Conservation (phyloP, 306 rosid species). For the Castanopsis chinensis region DNA sequence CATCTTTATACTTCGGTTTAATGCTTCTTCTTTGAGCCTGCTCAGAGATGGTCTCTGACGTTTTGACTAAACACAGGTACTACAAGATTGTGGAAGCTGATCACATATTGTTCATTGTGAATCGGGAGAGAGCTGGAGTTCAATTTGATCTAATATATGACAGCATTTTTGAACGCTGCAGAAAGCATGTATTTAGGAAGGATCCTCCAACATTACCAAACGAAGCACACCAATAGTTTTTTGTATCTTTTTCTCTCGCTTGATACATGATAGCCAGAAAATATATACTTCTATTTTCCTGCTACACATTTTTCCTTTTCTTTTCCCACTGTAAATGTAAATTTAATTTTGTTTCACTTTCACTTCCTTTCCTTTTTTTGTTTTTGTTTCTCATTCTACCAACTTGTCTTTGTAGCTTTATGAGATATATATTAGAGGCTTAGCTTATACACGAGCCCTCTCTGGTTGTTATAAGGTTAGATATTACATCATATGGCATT, state of each 20-base stretch:
- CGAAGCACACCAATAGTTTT: constrained; percentile 50
- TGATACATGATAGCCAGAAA: constrained; percentile 2
- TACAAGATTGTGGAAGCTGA: constrained; percentile 90
- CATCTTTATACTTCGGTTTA: neutral
- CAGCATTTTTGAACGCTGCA: constrained; percentile 89
- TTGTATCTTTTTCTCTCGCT: constrained; percentile 4
- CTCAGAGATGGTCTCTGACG: constrained; percentile 1
- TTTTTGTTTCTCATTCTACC: neutral
- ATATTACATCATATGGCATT: neutral
- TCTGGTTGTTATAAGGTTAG: neutral
- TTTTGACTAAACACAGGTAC: constrained; percentile 59
- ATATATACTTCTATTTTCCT: constrained; percentile 18
- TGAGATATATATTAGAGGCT: constrained; percentile 27
- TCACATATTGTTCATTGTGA: constrained; percentile 75
- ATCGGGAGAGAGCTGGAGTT: constrained; percentile 95
- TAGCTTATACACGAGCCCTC: constrained; percentile 24
- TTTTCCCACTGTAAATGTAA: constrained; percentile 36
- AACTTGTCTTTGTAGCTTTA: constrained; percentile 26
- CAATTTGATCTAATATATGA: constrained; percentile 86
- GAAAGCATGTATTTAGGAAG: constrained; percentile 82
- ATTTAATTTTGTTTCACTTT: neutral
- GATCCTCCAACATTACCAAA: constrained; percentile 71
- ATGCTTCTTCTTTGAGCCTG: constrained; percentile 6
- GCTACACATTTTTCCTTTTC: neutral
- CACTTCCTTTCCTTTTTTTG: neutral